These are phyloP conservation scores for Populus hybrid DNA, from an alignment of 441 rosid genomes.

Conservation along the genomic window DNA sequence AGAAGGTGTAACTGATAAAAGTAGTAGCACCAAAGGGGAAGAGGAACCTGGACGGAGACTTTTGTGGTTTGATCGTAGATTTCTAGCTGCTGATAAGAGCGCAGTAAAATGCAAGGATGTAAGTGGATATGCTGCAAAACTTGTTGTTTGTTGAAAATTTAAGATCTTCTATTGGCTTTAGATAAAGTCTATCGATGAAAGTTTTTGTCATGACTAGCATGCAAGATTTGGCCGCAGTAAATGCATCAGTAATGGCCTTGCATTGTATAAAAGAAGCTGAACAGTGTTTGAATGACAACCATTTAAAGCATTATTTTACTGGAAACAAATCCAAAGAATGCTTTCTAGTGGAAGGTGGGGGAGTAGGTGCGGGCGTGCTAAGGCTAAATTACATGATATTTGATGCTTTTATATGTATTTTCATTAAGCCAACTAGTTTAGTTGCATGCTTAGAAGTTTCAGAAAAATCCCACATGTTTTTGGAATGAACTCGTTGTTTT, in stretches of 20 bases:
- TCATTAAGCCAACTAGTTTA: no score
- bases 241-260: neutral
- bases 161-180: neutral
- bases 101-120: slow-evolving; percentile 50
- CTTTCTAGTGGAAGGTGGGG: no score
- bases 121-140: slow-evolving; percentile 16
- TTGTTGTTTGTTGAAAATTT: neutral
- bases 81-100: slow-evolving; percentile 34
- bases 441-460: no score
- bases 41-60: slow-evolving; percentile 55
- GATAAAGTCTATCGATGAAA: neutral
- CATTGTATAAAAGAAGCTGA: neutral
- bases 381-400: no score
- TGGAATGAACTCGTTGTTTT: no score
- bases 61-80: slow-evolving; percentile 54
- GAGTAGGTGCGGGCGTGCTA: no score
- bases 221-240: neutral
- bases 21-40: slow-evolving; percentile 6
- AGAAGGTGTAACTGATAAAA: neutral
- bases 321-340: no score
- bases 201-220: neutral
- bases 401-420: no score
- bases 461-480: no score
- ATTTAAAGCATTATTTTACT: neutral
- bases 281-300: neutral